phyloP scores from a whole-genome alignment of 768 basidiomycete species.

The Pholiota microspora region DNA sequence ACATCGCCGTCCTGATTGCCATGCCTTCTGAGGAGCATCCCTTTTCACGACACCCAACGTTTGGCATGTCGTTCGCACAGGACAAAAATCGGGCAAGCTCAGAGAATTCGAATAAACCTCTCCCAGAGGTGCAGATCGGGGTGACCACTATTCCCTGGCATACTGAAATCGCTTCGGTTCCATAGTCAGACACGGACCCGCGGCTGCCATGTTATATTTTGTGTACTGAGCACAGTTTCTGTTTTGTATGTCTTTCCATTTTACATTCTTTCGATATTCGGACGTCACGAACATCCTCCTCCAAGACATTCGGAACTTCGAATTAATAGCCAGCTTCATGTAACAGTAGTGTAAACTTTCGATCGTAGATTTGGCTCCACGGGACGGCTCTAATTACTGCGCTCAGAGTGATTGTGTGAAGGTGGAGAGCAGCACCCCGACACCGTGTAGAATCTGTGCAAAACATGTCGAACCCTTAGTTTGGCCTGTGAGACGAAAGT shows the following conservation, averaged over 20 bases:
- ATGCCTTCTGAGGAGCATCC: constrained; percentile 36
- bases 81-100: not conserved
- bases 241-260: not conserved
- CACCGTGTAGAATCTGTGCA: not conserved
- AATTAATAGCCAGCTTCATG: not conserved
- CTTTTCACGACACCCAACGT: not conserved
- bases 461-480: not conserved
- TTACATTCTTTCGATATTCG: not conserved
- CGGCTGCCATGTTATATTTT: not conserved
- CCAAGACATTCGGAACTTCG: not conserved
- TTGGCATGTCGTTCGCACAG: not conserved
- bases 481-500: not conserved
- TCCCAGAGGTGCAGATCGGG: constrained; percentile 44
- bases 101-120: not conserved
- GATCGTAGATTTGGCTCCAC: not conserved
- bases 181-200: not conserved
- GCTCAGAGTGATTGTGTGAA: not conserved
- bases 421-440: not conserved
- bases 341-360: not conserved
- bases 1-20: constrained; percentile 43
- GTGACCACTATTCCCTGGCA: constrained; percentile 35
- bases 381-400: not conserved
- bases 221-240: not conserved
- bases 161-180: constrained; percentile 7
- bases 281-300: not conserved